Evolutionary conservation across 768 basidiomycete genomes (phyloP), one percentile per base, ranked within the genome.

Genomic region (Erythrobasidium yunnanense): DNA sequence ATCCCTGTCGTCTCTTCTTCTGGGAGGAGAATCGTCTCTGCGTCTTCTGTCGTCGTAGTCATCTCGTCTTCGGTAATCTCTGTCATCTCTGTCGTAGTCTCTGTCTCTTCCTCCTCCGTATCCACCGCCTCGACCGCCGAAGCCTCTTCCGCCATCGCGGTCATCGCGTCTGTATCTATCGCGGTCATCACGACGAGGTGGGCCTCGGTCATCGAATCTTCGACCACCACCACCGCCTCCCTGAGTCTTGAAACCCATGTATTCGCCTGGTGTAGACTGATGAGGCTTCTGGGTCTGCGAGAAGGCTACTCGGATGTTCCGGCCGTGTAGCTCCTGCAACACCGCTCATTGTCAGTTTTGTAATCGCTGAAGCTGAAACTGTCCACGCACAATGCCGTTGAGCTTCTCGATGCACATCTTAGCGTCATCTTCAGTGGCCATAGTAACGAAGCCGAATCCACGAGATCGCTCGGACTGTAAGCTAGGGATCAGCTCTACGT

Each of bases 401-500:
- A 97, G 80, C 73, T 89, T 87, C 67, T 85, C 83, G 72, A 99
- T 87, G 77, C 88, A 92, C 30, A 85, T 80, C 27, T 83, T 79
- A 7, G 93, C 93, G 69, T 95, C 93, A 66, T 90, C 88, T n/a
- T 85, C 82, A 35, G 81, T 81, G 15, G 82, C 81, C 91, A 99
- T 96, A 70, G 85, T 86, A 77, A 99, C 92, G 75, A 99, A 99
- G 46, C 93, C 93, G 70, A 99, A 99, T 11, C 93, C 95, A 68
- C 93, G 87, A 57, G 93, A 96, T 65, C 93, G 86, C 75, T 92
- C 91, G 58, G 89, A 88, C 29, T 87, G 77, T 49, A 54, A 63
- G 58, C 46, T 15, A 15, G 20, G n/a, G 32, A 7, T 27, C n/a
- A 22, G 33, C 2, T 1, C 54, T 17, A 8, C 18, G n/a, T 8